phyloP scores from a whole-genome alignment of 2,329 filamentous ascomycete genomes.

The Pseudogymnoascus sp. region DNA sequence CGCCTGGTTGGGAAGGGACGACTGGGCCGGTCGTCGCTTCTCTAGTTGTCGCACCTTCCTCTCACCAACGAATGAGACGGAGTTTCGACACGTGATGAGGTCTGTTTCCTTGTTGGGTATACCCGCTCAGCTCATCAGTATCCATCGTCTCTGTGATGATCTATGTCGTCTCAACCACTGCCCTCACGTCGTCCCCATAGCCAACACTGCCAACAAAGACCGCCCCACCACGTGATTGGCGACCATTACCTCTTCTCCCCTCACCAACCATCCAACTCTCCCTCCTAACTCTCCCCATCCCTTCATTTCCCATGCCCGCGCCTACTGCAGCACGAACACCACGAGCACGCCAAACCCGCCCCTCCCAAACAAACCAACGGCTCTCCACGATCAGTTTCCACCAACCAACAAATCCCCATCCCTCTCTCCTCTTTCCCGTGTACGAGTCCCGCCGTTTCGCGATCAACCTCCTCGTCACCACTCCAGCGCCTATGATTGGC shows the following conservation, averaged over 20 bases:
- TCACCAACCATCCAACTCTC: not conserved
- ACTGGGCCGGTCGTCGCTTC: too few relatives aligned
- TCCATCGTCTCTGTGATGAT: not conserved
- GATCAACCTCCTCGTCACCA: not conserved
- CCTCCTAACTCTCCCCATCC: not conserved
- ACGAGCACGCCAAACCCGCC: not conserved
- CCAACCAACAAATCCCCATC: not conserved
- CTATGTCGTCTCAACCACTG: not conserved
- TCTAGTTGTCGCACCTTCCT: too few relatives aligned
- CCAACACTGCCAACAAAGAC: not conserved
- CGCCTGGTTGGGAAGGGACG: too few relatives aligned
- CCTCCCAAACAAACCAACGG: not conserved
- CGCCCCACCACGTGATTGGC: not conserved
- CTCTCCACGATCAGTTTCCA: not conserved
- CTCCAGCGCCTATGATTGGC: not conserved
- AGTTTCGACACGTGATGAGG: not conserved
- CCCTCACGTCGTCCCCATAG: not conserved
- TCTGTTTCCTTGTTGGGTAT: not conserved
- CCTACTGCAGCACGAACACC: not conserved
- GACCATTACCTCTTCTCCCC: not conserved
- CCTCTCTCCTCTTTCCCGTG: not conserved
- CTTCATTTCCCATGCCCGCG: conserved; percentile 4
- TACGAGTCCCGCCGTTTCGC: not conserved
- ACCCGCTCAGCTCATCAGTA: not conserved
- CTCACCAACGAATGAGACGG: not conserved